Conservation (phyloP, 495 filamentous ascomycete species). For the Aspergillus affinis region DNA sequence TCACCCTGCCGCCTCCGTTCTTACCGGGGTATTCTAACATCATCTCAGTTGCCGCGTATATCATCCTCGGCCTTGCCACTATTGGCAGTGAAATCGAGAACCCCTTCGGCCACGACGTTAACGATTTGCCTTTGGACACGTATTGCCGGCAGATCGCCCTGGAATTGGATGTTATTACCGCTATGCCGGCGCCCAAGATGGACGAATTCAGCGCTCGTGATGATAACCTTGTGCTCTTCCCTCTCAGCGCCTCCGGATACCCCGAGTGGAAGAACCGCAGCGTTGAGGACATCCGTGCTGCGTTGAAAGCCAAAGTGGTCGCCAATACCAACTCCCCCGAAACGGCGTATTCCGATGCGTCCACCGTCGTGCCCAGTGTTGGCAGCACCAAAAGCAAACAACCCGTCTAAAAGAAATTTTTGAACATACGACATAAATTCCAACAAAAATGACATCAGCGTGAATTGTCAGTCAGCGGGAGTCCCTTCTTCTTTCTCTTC, state of each 20-base stretch:
- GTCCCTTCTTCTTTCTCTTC: conserved; percentile 1
- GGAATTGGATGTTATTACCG: conserved; percentile 74
- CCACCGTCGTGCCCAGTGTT: conserved; percentile 28
- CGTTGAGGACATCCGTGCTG: conserved; percentile 58
- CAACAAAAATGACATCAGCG: background rate
- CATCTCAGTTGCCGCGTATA: conserved; percentile 68
- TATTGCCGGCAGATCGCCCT: conserved; percentile 70
- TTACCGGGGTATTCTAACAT: conserved; percentile 4
- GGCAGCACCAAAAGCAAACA: conserved; percentile 25
- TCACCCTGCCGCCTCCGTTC: background rate
- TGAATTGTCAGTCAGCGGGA: conserved; percentile 3
- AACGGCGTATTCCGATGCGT: conserved; percentile 12
- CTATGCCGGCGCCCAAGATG: conserved; percentile 52
- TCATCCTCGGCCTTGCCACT: conserved; percentile 84
- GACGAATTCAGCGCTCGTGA: conserved; percentile 57
- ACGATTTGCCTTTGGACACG: conserved; percentile 76
- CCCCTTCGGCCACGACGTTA: conserved; percentile 84
- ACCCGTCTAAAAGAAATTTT: conserved; percentile 24
- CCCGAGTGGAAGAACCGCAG: conserved; percentile 60
- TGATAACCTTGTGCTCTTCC: conserved; percentile 67
- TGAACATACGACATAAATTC: background rate
- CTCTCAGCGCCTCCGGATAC: conserved; percentile 58
- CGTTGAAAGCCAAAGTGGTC: conserved; percentile 48
- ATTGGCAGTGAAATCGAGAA: conserved; percentile 88
- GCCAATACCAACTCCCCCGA: conserved; percentile 23